Evolutionary conservation across 805 yeast species (phyloP).

Genomic region (Jamesozyma spencerorum): DNA sequence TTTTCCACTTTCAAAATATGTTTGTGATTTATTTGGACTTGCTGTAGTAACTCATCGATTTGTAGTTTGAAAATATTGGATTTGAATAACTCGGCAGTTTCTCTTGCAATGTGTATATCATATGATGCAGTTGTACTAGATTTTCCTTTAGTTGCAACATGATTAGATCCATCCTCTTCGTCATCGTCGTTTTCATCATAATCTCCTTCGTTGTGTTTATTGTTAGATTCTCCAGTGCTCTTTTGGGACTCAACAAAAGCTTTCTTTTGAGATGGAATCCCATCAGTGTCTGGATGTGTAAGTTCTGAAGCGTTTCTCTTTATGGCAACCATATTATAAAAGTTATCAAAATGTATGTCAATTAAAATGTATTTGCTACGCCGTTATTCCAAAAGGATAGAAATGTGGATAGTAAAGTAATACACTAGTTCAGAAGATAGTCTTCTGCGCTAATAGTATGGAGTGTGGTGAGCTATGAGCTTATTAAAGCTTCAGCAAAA

Average conservation of each 20-base stretch:
- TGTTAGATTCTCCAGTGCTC: neutral
- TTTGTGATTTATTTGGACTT: constrained; percentile 63
- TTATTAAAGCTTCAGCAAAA: neutral
- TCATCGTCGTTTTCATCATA: constrained; percentile 16
- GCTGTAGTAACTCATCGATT: constrained; percentile 82
- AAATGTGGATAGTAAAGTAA: neutral
- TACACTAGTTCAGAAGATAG: neutral
- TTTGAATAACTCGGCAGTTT: constrained; percentile 87
- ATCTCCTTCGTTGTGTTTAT: constrained; percentile 6
- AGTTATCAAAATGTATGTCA: neutral
- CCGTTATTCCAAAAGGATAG: neutral
- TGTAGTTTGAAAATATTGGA: constrained; percentile 92
- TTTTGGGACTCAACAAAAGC: neutral
- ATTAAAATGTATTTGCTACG: neutral
- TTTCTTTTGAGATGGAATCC: neutral
- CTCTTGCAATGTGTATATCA: constrained; percentile 85
- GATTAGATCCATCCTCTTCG: constrained; percentile 12
- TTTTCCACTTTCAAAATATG: constrained; percentile 61
- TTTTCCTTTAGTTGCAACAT: constrained; percentile 6
- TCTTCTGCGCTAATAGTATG: neutral
- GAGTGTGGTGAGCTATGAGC: neutral
- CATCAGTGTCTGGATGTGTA: neutral
- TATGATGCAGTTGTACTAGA: constrained; percentile 40
- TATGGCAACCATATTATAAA: neutral
- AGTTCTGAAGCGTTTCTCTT: neutral